Base-by-base conservation (phyloP, 306 rosid genomes). In the Castanea crenata region DNA sequence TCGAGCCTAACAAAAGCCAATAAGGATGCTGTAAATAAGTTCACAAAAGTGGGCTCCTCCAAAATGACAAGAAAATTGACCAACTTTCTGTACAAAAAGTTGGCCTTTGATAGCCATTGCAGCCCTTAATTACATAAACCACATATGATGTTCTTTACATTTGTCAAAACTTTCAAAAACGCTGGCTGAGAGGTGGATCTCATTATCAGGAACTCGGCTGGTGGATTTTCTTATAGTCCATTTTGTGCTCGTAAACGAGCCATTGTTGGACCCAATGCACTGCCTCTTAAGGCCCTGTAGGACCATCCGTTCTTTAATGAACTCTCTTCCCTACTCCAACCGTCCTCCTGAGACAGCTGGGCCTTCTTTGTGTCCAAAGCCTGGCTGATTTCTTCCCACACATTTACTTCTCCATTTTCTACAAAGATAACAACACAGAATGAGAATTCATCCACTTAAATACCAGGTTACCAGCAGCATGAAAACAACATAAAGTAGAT, bases 251-350 rank as follows among this genome's bases (percentile, higher is more conserved):
- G 86, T 84, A 91, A 83, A 74, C 67, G 59, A 61, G 92, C 92
- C 92, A 96, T 85, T 58, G 91, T 88, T 44, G 96, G 99, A 85
- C 97, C 98, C 76, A 96, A 81, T 31, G 98, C 97, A 35, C 98
- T 88, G 86, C 96, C 85, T 80, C 96, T 90, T 79, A 90, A 69
- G 65, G 88, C 91, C 79, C 94, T 90, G 32, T 74, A 25, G 20
- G 94, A 86, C 96, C 97, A 89, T 57, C 90, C 74, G n/a, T 84
- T 80, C 35, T 84, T 76, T 79, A 85, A 83, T 77, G 96, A 84
- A 73, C 77, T 83, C 69, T 84, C 91, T 70, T 73, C 88, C 76
- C 77, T 81, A 61, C 69, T 80, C 96, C 96, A 91, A 71, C 84
- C 85, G 73, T 85, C 78, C 49, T 76, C 85, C 76, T 69, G 78